These are phyloP conservation scores for Psilocybe cubensis DNA, from an alignment of 768 basidiomycete species.

Conservation along the genomic window DNA sequence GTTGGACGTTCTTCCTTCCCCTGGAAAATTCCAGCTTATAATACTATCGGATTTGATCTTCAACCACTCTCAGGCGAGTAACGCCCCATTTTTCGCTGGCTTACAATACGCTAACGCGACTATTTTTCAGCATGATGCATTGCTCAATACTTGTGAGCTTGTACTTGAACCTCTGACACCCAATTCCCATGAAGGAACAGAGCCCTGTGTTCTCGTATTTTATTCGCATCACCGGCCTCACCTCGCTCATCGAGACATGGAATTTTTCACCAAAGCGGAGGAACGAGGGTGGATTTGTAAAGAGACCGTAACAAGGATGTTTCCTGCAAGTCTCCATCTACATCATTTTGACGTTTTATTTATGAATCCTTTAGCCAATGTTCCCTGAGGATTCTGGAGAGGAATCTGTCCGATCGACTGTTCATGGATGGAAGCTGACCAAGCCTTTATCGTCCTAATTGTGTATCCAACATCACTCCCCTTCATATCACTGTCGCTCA, in stretches of 20 bases:
- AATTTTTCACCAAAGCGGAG: constrained; percentile 73
- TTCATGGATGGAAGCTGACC: constrained; percentile 81
- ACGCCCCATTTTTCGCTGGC: not conserved
- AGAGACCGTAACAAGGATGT: constrained; percentile 64
- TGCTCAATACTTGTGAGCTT: constrained; percentile 73
- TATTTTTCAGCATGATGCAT: constrained; percentile 68
- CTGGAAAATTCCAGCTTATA: constrained; percentile 68
- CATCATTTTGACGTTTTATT: not conserved
- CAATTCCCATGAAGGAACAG: constrained; percentile 7
- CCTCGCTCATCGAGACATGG: constrained; percentile 79
- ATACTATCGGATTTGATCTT: constrained; percentile 94
- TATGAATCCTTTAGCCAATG: constrained; percentile 64
- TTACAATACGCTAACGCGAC: not conserved
- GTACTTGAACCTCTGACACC: constrained; percentile 28
- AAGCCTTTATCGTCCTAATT: no score
- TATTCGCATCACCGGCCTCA: constrained; percentile 90
- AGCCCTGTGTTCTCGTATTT: constrained; percentile 68
- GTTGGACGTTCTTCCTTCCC: constrained; percentile 30
- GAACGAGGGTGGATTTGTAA: constrained; percentile 73
- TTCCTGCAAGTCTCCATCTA: constrained; percentile 49
- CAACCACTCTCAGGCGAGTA: constrained; percentile 85
- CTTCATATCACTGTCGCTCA: no score
- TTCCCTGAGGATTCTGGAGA: constrained; percentile 88
- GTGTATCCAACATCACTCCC: no score
- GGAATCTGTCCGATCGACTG: constrained; percentile 74